Percentiles rank a stretch among this genome's conserved stretches.
Evolutionary conservation across 768 basidiomycete genomes (phyloP).

Genomic region (Rhodocollybia butyracea): DNA sequence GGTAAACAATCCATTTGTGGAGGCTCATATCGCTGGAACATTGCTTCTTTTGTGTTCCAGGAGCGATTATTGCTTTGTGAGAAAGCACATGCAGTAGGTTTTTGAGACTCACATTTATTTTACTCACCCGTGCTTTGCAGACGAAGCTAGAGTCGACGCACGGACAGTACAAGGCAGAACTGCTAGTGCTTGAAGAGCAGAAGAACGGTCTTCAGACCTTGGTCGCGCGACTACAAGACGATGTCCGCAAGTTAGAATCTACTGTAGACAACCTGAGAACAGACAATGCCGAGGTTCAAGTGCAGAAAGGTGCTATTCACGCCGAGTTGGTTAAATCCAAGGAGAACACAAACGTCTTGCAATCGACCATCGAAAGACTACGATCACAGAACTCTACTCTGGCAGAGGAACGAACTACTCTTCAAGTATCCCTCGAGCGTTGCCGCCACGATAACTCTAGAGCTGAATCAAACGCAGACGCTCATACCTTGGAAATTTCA

Average conservation of each 20-base stretch:
- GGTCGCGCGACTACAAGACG: not conserved
- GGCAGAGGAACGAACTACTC: not conserved
- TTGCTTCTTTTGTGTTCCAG: constrained; percentile 17
- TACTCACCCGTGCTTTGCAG: not conserved
- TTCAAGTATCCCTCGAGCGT: not conserved
- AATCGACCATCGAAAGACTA: constrained; percentile 23
- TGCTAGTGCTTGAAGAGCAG: constrained; percentile 38
- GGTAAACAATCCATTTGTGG: constrained; percentile 19
- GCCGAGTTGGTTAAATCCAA: constrained; percentile 15
- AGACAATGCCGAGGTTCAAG: not conserved
- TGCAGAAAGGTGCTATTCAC: constrained; percentile 12
- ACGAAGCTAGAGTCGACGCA: not conserved
- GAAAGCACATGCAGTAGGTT: constrained; percentile 31
- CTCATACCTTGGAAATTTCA: not conserved
- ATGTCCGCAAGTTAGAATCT: constrained; percentile 16
- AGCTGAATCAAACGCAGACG: not conserved
- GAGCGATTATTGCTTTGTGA: constrained; percentile 36
- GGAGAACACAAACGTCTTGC: constrained; percentile 16
- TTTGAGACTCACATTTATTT: not conserved
- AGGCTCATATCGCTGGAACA: not conserved
- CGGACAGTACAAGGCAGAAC: constrained; percentile 32
- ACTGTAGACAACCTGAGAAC: constrained; percentile 19
- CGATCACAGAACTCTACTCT: not conserved
- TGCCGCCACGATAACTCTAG: not conserved
- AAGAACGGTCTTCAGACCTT: constrained; percentile 25